Evolutionary conservation across 768 basidiomycete species (phyloP).

Genomic region (Inosperma sp.): DNA sequence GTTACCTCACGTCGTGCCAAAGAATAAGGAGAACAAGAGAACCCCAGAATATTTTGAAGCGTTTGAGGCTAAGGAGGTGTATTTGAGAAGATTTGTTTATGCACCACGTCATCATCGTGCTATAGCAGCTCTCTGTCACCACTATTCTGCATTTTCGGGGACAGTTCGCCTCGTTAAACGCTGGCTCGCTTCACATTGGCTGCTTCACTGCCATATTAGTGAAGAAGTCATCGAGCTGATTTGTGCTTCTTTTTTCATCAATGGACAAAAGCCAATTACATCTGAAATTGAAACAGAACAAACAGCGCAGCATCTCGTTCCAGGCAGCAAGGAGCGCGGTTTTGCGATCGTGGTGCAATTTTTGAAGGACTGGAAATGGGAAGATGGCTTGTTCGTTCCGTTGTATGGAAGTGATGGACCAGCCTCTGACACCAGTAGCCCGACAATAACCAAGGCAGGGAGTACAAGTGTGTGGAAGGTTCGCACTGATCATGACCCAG

Average conservation of each 20-base stretch:
- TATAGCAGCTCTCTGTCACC: slow-evolving; percentile 74
- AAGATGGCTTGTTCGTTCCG: slow-evolving; percentile 67
- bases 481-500: slow-evolving; percentile 69
- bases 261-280: slow-evolving; percentile 36
- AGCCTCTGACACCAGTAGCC: slow-evolving; percentile 18
- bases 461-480: slow-evolving; percentile 63
- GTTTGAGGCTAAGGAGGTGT: slow-evolving; percentile 51
- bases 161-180: slow-evolving; percentile 88
- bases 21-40: slow-evolving; percentile 29
- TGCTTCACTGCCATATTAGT: slow-evolving; percentile 67
- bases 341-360: slow-evolving; percentile 72
- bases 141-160: slow-evolving; percentile 71
- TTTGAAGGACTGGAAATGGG: slow-evolving; percentile 83
- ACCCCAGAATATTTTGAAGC: slow-evolving; percentile 53
- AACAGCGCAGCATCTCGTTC: slow-evolving; percentile 43
- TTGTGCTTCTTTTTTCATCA: slow-evolving; percentile 73
- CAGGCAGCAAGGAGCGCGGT: slow-evolving; percentile 73
- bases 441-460: slow-evolving; percentile 16
- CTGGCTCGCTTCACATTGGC: slow-evolving; percentile 90
- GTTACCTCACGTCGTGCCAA: slow-evolving; percentile 36
- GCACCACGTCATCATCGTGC: slow-evolving; percentile 83
- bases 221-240: slow-evolving; percentile 83
- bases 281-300: slow-evolving; percentile 29
- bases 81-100: slow-evolving; percentile 71
- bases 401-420: slow-evolving; percentile 55